Evolutionary conservation across 129 eudicot species (phyloP).

Genomic region (Centrapalus pauciflorus): DNA sequence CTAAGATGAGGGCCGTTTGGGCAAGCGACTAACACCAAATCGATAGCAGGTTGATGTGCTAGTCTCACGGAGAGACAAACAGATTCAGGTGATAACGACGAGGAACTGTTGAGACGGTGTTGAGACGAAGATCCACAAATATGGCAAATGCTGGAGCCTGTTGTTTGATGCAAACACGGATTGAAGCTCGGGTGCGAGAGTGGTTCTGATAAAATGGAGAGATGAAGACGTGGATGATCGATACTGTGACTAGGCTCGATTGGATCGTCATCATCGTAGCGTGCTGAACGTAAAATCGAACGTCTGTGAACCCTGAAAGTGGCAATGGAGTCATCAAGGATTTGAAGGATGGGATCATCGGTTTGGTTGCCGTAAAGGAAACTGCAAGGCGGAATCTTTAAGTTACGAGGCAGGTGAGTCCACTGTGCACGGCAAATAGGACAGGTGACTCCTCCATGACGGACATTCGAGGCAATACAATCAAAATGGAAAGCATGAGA

Average conservation of each 20-base stretch:
- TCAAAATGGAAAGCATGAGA: constrained; percentile 83
- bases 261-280: constrained; percentile 82
- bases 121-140: too few species aligned
- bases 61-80: constrained; percentile 47
- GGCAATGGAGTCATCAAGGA: constrained; percentile 77
- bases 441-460: constrained; percentile 85
- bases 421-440: constrained; percentile 93
- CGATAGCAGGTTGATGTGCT: constrained; percentile 64
- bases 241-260: constrained; percentile 51
- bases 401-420: constrained; percentile 83
- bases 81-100: constrained; percentile 27
- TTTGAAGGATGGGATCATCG: constrained; percentile 70
- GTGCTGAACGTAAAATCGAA: constrained; percentile 75
- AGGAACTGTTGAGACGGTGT: too few species aligned
- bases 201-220: constrained; percentile 40
- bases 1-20: constrained; percentile 83
- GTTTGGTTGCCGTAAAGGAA: constrained; percentile 39
- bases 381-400: constrained; percentile 37
- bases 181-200: too few species aligned
- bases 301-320: constrained; percentile 78
- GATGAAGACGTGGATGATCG: constrained; percentile 55
- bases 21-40: constrained; percentile 78
- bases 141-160: too few species aligned
- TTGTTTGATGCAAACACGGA: too few species aligned
- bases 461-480: constrained; percentile 81